Conservation (phyloP, 306 rosid species). For the Abrus pulchellus region DNA sequence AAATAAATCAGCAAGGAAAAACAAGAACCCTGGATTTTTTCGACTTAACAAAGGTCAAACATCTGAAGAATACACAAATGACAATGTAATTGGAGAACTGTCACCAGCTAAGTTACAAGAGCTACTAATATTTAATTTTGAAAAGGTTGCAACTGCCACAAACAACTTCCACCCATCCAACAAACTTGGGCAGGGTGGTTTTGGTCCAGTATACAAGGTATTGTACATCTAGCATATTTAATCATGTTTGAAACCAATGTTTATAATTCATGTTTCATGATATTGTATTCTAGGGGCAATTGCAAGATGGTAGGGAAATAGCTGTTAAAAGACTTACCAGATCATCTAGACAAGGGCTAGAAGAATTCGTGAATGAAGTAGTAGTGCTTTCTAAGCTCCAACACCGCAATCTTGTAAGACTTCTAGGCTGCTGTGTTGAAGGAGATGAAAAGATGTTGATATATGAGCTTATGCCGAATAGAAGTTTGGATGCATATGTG, state of each 20-base stretch:
- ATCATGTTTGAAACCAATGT: not conserved
- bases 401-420: constrained; percentile 54
- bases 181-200: constrained; percentile 48
- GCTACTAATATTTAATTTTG: constrained; percentile 2
- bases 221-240: not conserved
- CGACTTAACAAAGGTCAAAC: not conserved
- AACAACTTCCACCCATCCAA: constrained; percentile 39
- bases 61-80: not conserved
- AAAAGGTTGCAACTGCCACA: constrained; percentile 25
- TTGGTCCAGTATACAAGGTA: constrained; percentile 50
- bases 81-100: constrained; percentile 3
- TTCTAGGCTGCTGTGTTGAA: constrained; percentile 47
- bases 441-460: constrained; percentile 54
- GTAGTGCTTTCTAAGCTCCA: constrained; percentile 42
- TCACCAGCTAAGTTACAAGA: constrained; percentile 22
- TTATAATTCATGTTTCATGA: not conserved
- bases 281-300: constrained; percentile 6
- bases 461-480: constrained; percentile 58
- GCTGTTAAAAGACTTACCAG: constrained; percentile 46
- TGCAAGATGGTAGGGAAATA: constrained; percentile 33
- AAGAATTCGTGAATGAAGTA: constrained; percentile 50
- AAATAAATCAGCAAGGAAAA: not conserved
- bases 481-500: constrained; percentile 44
- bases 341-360: constrained; percentile 43
- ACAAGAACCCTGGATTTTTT: not conserved